These are phyloP conservation scores for Sphagnum fallax DNA, from an alignment of 228 moss, liverwort and hornwort species.

Conservation along the genomic window DNA sequence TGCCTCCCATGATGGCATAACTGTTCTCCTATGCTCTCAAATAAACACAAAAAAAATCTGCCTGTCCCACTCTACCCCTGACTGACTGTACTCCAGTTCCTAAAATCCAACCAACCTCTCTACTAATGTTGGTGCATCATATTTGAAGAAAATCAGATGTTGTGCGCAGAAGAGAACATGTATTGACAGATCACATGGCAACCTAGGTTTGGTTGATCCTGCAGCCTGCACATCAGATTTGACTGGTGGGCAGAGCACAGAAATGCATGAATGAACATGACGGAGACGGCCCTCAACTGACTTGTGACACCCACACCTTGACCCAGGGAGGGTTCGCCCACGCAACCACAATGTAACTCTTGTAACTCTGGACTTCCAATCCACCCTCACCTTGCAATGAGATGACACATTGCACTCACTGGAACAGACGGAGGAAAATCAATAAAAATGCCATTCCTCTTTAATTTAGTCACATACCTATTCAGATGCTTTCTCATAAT, in stretches of 20 bases:
- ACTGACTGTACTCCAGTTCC: conserved; percentile 35
- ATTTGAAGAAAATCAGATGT: conserved; percentile 23
- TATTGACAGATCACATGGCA: conserved; percentile 29
- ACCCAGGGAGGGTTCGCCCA: conserved; percentile 68
- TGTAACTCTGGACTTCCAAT: conserved; percentile 98
- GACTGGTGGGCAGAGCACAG: conserved; percentile 67
- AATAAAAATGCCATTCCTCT: conserved; percentile 37
- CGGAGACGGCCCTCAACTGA: conserved; percentile 79
- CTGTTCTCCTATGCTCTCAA: conserved; percentile 52
- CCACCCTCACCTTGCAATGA: conserved; percentile 99
- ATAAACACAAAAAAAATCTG: conserved; percentile 44
- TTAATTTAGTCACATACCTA: not conserved
- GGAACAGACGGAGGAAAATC: conserved; percentile 99
- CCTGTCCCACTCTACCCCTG: conserved; percentile 42
- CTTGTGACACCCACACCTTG: conserved; percentile 71
- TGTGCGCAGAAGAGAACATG: conserved; percentile 28
- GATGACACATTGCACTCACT: conserved; percentile 99
- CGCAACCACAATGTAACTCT: conserved; percentile 73
- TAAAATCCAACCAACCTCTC: conserved; percentile 50
- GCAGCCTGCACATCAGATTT: conserved; percentile 68
- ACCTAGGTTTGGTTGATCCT: conserved; percentile 53
- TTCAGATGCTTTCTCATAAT: no score
- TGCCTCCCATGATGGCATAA: conserved; percentile 42
- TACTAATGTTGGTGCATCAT: conserved; percentile 40
- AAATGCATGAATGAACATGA: conserved; percentile 61